A percentile compares a stretch with the other conserved stretches of the same genome.
phyloP scores from a whole-genome alignment of 2,329 filamentous ascomycete genomes.

The Neofusicoccum kwambonambiense region DNA sequence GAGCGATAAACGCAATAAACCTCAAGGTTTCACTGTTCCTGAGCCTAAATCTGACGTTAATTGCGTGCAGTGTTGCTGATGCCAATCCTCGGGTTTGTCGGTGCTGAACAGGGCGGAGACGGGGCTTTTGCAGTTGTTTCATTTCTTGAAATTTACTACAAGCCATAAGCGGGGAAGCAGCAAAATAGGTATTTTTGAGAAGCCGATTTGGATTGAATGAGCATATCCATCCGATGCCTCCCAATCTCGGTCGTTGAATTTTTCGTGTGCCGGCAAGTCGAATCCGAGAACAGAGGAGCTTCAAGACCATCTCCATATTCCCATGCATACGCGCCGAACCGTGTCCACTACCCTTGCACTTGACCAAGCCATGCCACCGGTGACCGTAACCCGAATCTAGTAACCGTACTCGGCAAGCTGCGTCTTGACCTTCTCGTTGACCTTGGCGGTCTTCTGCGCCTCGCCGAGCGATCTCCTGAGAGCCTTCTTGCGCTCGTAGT shows the following conservation, averaged over 20 bases:
- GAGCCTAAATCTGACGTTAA: not conserved
- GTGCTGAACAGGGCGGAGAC: not conserved
- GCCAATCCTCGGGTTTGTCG: not conserved
- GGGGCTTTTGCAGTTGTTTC: slow-evolving; percentile 14
- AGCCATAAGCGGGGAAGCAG: slow-evolving; percentile 18
- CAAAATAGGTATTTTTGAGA: slow-evolving; percentile 19
- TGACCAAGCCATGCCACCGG: slow-evolving; percentile 16
- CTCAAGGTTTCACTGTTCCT: slow-evolving; percentile 8
- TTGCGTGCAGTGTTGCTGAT: not conserved
- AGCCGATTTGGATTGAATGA: slow-evolving; percentile 18
- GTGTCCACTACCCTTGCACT: slow-evolving; percentile 18
- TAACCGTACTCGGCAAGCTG: slow-evolving; percentile 89
- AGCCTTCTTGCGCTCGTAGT: slow-evolving; percentile 99
- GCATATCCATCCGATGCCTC: slow-evolving; percentile 19
- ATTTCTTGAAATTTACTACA: slow-evolving; percentile 17
- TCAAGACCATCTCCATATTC: slow-evolving; percentile 18
- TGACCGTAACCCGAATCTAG: slow-evolving; percentile 54
- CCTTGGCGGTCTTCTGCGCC: slow-evolving; percentile 86
- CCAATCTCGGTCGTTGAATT: slow-evolving; percentile 18
- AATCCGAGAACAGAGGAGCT: slow-evolving; percentile 15
- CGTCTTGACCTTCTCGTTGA: slow-evolving; percentile 82
- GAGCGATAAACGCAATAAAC: not conserved
- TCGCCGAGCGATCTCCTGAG: slow-evolving; percentile 85
- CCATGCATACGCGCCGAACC: slow-evolving; percentile 19
- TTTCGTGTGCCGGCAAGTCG: slow-evolving; percentile 19